These are phyloP conservation scores for Xylaria hypoxylon DNA, from an alignment of 2,329 filamentous ascomycete species.

Conservation along the genomic window DNA sequence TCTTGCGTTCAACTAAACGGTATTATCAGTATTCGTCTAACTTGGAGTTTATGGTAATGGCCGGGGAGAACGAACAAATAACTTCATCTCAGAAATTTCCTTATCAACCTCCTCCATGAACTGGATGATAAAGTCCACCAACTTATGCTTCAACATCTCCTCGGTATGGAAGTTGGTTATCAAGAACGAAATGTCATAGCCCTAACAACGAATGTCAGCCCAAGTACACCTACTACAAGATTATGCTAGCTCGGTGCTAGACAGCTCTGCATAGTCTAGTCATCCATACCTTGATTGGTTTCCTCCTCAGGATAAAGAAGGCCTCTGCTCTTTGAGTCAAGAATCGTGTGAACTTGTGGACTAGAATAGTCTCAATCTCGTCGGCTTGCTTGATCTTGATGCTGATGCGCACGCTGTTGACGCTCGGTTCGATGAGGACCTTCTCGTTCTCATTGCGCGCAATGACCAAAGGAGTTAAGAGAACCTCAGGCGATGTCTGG, in stretches of 20 bases:
- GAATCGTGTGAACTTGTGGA: slow-evolving; percentile 98
- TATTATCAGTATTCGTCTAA: slow-evolving; percentile 51
- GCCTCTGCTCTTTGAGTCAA: slow-evolving; percentile 95
- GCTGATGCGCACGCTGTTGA: slow-evolving; percentile 97
- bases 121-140: slow-evolving; percentile 98
- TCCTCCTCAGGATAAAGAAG: slow-evolving; percentile 95
- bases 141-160: slow-evolving; percentile 98
- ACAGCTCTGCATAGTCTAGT: not conserved
- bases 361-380: slow-evolving; percentile 97
- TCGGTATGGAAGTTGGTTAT: slow-evolving; percentile 99
- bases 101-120: slow-evolving; percentile 99
- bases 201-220: slow-evolving; percentile 61
- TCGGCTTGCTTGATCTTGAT: slow-evolving; percentile 99
- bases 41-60: not conserved
- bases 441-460: slow-evolving; percentile 97
- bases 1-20: slow-evolving; percentile 84
- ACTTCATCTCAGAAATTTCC: slow-evolving; percentile 99
- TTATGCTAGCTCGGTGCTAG: not conserved
- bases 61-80: slow-evolving; percentile 79
- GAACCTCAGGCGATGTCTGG: slow-evolving; percentile 89
- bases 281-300: slow-evolving; percentile 84
- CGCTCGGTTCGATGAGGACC: slow-evolving; percentile 93
- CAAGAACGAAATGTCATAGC: slow-evolving; percentile 98
- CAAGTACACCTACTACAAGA: not conserved
- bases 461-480: slow-evolving; percentile 90